Base-by-base conservation (phyloP, 164 flowering plant species). In the Vitis cinerea region DNA sequence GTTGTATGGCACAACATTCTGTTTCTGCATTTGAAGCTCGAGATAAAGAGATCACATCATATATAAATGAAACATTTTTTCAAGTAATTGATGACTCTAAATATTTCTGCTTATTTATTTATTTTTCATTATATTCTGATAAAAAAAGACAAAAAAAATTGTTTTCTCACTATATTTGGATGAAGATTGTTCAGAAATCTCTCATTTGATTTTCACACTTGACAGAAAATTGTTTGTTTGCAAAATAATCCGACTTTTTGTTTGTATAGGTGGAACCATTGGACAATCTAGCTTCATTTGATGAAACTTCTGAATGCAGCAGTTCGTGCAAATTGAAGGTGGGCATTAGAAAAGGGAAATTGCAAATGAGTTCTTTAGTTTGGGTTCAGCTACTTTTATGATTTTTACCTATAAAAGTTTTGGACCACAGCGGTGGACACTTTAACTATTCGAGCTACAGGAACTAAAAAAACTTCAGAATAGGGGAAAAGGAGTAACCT, bases 1-100 rank as follows among this genome's bases (percentile, higher is more conserved):
- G 97, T 14, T 91, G 90, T 67, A 68, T 91, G 61, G 88, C 90
- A 31, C 97, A 93, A 65, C 72, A 91, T 80, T 86, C 85, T 66
- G 67, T 75, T 71, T 72, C 79, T 29, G 54, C 83, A 62, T 90
- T 81, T 76, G 89, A 88, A 69, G 29, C 78, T 56, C 82, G 71
- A 31, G 83, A 79, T 71, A 71, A 72, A 68, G 89, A 86, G 66
- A 82, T 95, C 68, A 71, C 69, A 17, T 44, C 67, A 11, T 83
- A 65, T 69, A 80, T 91, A 59, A 63, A 72, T 57, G 72, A 90
- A 50, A 82, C 71, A 19, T 61, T 89, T 51, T 83, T 95, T 73
- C 75, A 72, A 59, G 81, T 63, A 78, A 80, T 54, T 63, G n/a
- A 56, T 73, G 74, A 69, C 75, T 47, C 61, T 59, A 29, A 31